Percentiles rank a stretch among this genome's conserved stretches.
phyloP scores from a whole-genome alignment of 768 basidiomycete species.

The Strobilomyces confusus region DNA sequence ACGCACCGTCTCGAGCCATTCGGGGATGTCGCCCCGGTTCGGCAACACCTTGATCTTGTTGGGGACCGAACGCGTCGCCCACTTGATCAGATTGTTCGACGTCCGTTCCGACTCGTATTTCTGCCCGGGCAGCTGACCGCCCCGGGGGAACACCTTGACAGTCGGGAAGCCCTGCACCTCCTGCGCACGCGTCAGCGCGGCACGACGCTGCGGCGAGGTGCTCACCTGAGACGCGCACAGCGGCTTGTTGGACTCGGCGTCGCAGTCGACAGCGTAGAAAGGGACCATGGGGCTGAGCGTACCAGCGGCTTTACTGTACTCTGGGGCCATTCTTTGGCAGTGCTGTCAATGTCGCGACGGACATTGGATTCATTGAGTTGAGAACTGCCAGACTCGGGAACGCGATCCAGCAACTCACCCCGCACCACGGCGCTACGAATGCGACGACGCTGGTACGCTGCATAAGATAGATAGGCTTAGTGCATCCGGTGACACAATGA shows the following conservation, averaged over 20 bases:
- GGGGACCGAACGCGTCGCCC: constrained; percentile 70
- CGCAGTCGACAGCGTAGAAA: constrained; percentile 92
- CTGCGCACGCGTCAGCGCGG: constrained; percentile 27
- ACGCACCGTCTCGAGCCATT: constrained; percentile 64
- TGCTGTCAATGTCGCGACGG: constrained; percentile 38
- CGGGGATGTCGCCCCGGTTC: too few species aligned
- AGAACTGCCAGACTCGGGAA: neutral
- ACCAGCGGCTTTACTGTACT: constrained; percentile 77
- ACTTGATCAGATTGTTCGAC: constrained; percentile 69
- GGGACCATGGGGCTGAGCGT: constrained; percentile 80
- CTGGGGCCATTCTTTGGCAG: constrained; percentile 81
- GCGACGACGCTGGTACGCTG: constrained; percentile 79
- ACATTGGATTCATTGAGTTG: neutral
- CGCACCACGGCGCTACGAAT: constrained; percentile 95
- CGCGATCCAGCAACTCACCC: constrained; percentile 43
- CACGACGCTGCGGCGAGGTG: neutral
- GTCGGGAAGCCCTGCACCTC: constrained; percentile 91
- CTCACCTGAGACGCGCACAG: constrained; percentile 76
- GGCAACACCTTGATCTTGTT: too few species aligned
- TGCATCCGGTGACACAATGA: neutral
- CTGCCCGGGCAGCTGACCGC: constrained; percentile 55
- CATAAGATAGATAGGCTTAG: neutral
- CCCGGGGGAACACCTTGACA: constrained; percentile 86
- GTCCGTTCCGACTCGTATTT: constrained; percentile 70
- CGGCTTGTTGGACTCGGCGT: constrained; percentile 72